Evolutionary conservation across 2,329 filamentous ascomycete genomes (phyloP), one percentile per base, ranked within the genome.

Genomic region (Colletotrichum paranaense): DNA sequence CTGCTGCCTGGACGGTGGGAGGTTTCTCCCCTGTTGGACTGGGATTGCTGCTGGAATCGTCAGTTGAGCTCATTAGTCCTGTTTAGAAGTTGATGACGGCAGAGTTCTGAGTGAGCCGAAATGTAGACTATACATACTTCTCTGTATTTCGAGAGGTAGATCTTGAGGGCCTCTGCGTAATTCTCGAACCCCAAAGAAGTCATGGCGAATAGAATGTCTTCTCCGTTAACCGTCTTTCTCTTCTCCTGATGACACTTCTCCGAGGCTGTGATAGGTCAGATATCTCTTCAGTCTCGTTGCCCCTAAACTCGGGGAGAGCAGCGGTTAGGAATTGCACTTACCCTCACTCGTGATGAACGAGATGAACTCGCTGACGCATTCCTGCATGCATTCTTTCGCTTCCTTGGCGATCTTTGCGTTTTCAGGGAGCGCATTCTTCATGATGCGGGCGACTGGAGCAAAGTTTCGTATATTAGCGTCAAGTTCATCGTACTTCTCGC

Each of bases 181-280:
- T 99, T 99, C 85, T 99, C 97, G 83, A 99, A 99, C 1, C 97
- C 97, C 46, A 99, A 90, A 30, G 97, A 99, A 8, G 96, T 98
- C 97, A 99, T 99, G 74, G 97, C 97, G 81, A 98, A 99, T 58
- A 99, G 87, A 73, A 99, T 99, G 80, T 99, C 97, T 84, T 99
- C 97, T 78, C 97, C 97, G 80, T 99, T 99, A 77, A 99, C 97
- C 0, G 97, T 99, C 88, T 99, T 99, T 79, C 97, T 92, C 88
- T 99, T 99, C 85, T 99, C 97, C 84, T 98, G 97, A 82, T 99
- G 97, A 81, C 97, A 99, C 85, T 99, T 99, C 84, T 99, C 97
- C 75, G 97, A 98, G 32, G 97, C 97, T 98, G 81, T 82, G 77
- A 78, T 78, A 77, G 64, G 76, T 79, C 52, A 78, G 76, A 75